Percentiles rank a stretch among this genome's conserved stretches.
Evolutionary conservation across 352 stramenopile genomes (phyloP).

Genomic region (Phytophthora pisi): DNA sequence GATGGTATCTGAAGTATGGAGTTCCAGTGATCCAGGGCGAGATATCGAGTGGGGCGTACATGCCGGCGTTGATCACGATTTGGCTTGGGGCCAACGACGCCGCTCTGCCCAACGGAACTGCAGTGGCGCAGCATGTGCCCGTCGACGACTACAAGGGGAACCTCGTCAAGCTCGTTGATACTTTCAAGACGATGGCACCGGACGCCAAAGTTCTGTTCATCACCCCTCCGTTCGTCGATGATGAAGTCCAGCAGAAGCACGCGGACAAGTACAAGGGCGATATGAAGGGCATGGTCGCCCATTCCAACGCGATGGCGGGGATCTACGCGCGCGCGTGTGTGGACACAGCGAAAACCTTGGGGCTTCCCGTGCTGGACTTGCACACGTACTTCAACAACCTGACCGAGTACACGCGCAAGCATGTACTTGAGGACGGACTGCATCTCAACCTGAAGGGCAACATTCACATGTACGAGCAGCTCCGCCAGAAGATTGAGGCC

Average conservation of each 20-base stretch:
- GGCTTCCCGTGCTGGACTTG: conserved; percentile 47
- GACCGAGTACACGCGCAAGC: conserved; percentile 33
- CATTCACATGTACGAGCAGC: conserved; percentile 29
- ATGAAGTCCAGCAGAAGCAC: conserved; percentile 25
- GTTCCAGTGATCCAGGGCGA: conserved; percentile 37
- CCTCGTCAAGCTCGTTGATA: conserved; percentile 35
- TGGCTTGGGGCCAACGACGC: conserved; percentile 69
- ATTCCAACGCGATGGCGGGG: conserved; percentile 43
- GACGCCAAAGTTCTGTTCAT: conserved; percentile 32
- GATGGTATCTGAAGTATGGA: conserved; percentile 42
- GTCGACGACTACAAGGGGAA: conserved; percentile 49
- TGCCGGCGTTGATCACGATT: conserved; percentile 48
- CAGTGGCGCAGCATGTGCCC: conserved; percentile 47
- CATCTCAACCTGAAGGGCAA: conserved; percentile 59
- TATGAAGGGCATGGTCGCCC: conserved; percentile 33
- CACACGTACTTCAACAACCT: conserved; percentile 46
- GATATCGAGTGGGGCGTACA: conserved; percentile 27
- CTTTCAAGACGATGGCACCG: conserved; percentile 23
- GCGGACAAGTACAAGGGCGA: conserved; percentile 17
- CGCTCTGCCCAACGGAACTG: conserved; percentile 36
- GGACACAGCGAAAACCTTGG: conserved; percentile 38
- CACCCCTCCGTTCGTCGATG: conserved; percentile 39
- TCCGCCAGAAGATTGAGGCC: conserved; percentile 11
- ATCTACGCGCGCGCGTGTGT: conserved; percentile 52
- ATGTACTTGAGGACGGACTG: conserved; percentile 47